Evolutionary conservation across 2,329 filamentous ascomycete species (phyloP).

Genomic region (Aspergillus sp.): DNA sequence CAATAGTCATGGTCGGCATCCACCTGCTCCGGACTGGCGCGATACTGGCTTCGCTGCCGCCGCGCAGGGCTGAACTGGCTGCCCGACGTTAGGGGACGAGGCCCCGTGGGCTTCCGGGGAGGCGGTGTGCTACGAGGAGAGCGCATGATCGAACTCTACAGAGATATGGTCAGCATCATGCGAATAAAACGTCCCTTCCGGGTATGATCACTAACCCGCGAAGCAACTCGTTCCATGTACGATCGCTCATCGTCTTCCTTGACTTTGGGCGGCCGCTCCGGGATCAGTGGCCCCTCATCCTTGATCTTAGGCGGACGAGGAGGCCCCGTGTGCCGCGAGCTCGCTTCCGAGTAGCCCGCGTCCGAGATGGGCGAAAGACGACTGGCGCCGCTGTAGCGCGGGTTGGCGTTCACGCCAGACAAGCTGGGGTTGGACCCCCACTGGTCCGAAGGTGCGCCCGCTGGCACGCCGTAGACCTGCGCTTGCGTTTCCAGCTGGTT

Average conservation of each 20-base stretch:
- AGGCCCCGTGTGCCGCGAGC: conserved; percentile 43
- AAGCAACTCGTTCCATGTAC: conserved; percentile 45
- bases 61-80: conserved; percentile 39
- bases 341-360: conserved; percentile 47
- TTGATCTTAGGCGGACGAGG: conserved; percentile 56
- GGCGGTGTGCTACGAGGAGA: conserved; percentile 36
- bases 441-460: conserved; percentile 39
- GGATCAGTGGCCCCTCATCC: conserved; percentile 62
- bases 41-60: conserved; percentile 41
- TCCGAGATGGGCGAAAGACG: conserved; percentile 51
- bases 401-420: conserved; percentile 34
- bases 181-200: conserved; percentile 1
- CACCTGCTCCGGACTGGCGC: conserved; percentile 44
- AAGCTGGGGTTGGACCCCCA: conserved; percentile 50
- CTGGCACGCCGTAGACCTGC: conserved; percentile 48
- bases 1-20: conserved; percentile 42
- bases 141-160: conserved; percentile 34
- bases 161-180: conserved; percentile 4
- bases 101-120: conserved; percentile 50
- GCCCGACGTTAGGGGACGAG: conserved; percentile 46
- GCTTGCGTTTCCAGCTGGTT: conserved; percentile 63
- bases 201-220: conserved; percentile 34
- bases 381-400: conserved; percentile 40
- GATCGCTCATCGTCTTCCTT: conserved; percentile 37
- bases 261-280: conserved; percentile 49